phyloP scores from a whole-genome alignment of 345 rosid genomes.

The Heritiera fomes region DNA sequence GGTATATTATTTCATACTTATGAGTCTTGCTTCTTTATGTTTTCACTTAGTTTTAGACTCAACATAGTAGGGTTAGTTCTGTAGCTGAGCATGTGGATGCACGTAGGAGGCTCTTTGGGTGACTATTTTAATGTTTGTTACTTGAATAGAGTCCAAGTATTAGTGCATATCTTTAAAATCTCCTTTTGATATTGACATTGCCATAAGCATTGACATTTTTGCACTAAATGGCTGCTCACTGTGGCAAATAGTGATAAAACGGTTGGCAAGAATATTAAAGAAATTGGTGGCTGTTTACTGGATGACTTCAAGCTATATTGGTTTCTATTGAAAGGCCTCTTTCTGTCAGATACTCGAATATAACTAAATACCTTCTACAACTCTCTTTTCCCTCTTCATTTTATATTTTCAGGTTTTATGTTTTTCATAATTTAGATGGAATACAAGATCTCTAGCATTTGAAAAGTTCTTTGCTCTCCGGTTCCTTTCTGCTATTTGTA shows the following conservation, averaged over 20 bases:
- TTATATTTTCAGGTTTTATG: neutral
- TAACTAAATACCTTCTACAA: neutral
- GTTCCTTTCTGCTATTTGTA: neutral
- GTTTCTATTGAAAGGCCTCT: neutral
- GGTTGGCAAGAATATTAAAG: neutral
- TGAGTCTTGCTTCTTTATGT: neutral
- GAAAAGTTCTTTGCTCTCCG: neutral
- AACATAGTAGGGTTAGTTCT: neutral
- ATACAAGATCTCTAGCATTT: neutral
- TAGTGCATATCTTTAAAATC: neutral
- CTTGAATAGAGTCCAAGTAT: neutral
- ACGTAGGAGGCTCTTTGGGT: neutral
- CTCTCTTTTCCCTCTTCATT: neutral
- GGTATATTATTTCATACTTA: constrained; percentile 45
- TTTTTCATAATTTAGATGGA: neutral
- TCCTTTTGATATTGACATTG: neutral
- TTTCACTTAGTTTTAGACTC: constrained; percentile 9
- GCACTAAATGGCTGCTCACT: neutral
- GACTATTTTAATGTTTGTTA: neutral
- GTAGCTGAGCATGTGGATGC: neutral
- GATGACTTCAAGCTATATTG: neutral
- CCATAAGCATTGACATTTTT: constrained; percentile 19
- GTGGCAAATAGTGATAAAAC: neutral
- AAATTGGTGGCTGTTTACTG: neutral
- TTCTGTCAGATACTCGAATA: neutral